Percentiles rank a stretch among this genome's conserved stretches.
These are phyloP conservation scores for Crithidia acanthocephali DNA, from an alignment of 208 protist species.

Conservation along the genomic window DNA sequence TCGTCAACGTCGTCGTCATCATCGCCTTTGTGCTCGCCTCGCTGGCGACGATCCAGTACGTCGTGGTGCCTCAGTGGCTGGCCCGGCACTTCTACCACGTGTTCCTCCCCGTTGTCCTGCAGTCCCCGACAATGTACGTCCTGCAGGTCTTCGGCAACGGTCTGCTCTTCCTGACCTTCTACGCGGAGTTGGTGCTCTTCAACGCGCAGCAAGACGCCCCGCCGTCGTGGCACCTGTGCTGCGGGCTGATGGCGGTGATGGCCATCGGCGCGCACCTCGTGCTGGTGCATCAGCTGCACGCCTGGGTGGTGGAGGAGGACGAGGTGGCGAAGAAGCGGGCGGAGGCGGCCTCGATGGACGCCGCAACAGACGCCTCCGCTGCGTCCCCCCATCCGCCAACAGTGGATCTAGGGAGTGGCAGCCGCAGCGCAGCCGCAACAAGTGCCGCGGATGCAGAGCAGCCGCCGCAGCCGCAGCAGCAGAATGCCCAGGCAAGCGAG, in stretches of 20 bases:
- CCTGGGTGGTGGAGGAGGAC: constrained; percentile 11
- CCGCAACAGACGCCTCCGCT: not conserved
- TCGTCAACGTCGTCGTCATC: constrained; percentile 36
- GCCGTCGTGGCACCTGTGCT: constrained; percentile 58
- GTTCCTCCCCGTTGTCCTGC: constrained; percentile 41
- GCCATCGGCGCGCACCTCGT: constrained; percentile 51
- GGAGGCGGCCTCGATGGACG: not conserved
- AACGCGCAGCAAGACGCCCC: constrained; percentile 29
- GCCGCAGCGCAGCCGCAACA: not conserved
- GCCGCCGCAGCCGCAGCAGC: not conserved
- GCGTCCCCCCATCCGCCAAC: not conserved
- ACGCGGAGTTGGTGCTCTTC: constrained; percentile 45
- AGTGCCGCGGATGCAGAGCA: no score
- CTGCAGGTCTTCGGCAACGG: constrained; percentile 59
- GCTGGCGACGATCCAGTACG: constrained; percentile 27
- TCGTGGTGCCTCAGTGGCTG: constrained; percentile 26
- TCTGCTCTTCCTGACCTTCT: constrained; percentile 36
- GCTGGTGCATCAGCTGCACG: constrained; percentile 46
- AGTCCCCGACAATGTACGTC: constrained; percentile 34
- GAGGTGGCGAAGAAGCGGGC: not conserved
- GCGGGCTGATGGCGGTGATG: constrained; percentile 53
- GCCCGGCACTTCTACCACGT: constrained; percentile 39
- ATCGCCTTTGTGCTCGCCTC: constrained; percentile 30
- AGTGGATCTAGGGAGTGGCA: not conserved
- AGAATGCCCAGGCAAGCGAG: not conserved